These are phyloP conservation scores for Lepidopterella palustris DNA, from an alignment of 495 filamentous ascomycete genomes.

Conservation along the genomic window DNA sequence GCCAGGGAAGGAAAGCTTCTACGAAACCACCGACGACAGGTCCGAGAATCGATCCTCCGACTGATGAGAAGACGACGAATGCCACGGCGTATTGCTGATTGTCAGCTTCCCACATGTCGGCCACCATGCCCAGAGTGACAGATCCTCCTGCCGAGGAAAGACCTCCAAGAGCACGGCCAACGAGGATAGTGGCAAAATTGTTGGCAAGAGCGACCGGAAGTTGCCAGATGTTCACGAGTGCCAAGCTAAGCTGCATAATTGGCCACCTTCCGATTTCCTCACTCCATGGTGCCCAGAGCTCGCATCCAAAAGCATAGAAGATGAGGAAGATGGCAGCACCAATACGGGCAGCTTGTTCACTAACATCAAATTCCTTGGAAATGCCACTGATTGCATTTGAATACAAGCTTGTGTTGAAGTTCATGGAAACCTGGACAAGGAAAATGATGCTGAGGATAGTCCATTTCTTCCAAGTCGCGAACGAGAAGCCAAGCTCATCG, in stretches of 20 bases:
- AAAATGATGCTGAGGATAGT: constrained; percentile 67
- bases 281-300: constrained; percentile 77
- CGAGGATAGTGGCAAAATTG: constrained; percentile 61
- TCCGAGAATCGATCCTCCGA: constrained; percentile 68
- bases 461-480: constrained; percentile 67
- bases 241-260: constrained; percentile 61
- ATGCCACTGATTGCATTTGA: constrained; percentile 58
- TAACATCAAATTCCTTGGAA: constrained; percentile 55
- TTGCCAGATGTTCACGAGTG: constrained; percentile 69
- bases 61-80: constrained; percentile 68
- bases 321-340: constrained; percentile 68
- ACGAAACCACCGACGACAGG: constrained; percentile 76
- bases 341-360: constrained; percentile 55
- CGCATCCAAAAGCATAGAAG: constrained; percentile 70
- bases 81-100: constrained; percentile 63
- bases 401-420: constrained; percentile 74
- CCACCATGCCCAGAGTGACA: constrained; percentile 76
- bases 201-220: constrained; percentile 64
- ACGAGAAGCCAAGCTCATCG: constrained; percentile 59
- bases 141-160: constrained; percentile 69
- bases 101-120: constrained; percentile 70
- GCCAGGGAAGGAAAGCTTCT: constrained; percentile 58
- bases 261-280: constrained; percentile 73
- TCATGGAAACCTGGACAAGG: constrained; percentile 74
- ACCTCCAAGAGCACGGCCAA: constrained; percentile 61